phyloP scores from a whole-genome alignment of 306 rosid genomes.

The Canavalia ensiformis region DNA sequence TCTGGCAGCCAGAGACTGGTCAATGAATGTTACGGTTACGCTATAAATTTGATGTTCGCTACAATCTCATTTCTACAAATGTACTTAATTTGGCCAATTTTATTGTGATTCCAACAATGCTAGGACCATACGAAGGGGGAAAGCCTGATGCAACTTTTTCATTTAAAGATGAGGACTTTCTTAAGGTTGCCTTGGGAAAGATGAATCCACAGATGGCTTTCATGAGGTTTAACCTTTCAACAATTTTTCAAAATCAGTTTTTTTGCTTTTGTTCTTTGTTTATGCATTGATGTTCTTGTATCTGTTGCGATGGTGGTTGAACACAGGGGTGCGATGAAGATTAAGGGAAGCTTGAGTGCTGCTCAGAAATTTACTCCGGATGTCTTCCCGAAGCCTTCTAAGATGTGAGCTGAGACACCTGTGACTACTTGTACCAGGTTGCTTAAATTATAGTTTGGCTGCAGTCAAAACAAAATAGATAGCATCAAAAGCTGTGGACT shows the following conservation, averaged over 20 bases:
- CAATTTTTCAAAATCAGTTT: background rate
- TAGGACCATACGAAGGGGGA: conserved; percentile 87
- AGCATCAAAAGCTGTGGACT: conserved; percentile 23
- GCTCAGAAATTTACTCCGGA: conserved; percentile 93
- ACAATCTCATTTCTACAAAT: background rate
- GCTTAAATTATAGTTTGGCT: conserved; percentile 23
- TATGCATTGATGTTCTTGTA: background rate
- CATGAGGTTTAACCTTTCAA: conserved; percentile 68
- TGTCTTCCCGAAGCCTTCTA: conserved; percentile 94
- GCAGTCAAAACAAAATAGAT: conserved; percentile 33
- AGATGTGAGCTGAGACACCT: conserved; percentile 67
- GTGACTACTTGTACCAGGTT: conserved; percentile 29
- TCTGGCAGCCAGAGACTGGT: conserved; percentile 1
- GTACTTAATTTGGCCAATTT: conserved; percentile 8
- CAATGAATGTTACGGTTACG: background rate
- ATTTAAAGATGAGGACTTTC: conserved; percentile 88
- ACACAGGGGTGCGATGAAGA: conserved; percentile 83
- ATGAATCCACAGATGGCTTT: conserved; percentile 95
- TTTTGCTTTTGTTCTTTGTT: conserved; percentile 31
- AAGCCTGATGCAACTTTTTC: conserved; percentile 93
- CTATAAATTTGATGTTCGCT: conserved; percentile 1
- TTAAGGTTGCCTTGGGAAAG: conserved; percentile 88
- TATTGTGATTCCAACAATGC: background rate
- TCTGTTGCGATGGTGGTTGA: conserved; percentile 34
- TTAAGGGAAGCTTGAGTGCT: conserved; percentile 90